phyloP scores from a whole-genome alignment of 805 yeast species.

The Cyberlindnera mississippiensis region DNA sequence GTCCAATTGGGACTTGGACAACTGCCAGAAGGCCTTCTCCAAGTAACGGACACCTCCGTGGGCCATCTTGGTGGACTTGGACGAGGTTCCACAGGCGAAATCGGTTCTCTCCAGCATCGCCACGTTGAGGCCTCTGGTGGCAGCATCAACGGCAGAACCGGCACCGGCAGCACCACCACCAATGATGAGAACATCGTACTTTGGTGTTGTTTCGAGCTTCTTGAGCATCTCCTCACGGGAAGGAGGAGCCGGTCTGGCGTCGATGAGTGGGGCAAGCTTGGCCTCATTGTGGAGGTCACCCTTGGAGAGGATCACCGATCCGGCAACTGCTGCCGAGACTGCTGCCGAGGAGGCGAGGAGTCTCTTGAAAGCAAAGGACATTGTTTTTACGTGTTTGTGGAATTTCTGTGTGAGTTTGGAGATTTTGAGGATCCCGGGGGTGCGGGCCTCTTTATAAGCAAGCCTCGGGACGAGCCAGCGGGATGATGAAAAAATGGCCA shows the following conservation, averaged over 20 bases:
- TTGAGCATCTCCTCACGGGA: conserved; percentile 49
- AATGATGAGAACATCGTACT: conserved; percentile 77
- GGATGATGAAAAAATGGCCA: neutral
- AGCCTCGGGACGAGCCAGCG: neutral
- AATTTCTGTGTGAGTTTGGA: no score
- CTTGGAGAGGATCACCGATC: conserved; percentile 13
- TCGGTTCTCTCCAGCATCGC: conserved; percentile 84
- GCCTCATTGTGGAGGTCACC: conserved; percentile 20
- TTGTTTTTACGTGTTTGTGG: conserved; percentile 1
- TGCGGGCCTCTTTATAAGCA: neutral
- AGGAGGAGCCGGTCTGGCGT: conserved; percentile 48
- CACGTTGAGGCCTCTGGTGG: conserved; percentile 85
- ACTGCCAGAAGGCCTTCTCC: conserved; percentile 91
- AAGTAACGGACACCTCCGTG: conserved; percentile 96
- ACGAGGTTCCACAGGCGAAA: conserved; percentile 89
- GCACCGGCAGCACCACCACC: conserved; percentile 98
- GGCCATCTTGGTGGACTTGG: conserved; percentile 93
- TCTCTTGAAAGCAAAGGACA: conserved; percentile 28
- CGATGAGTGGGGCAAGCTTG: conserved; percentile 35
- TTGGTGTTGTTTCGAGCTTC: conserved; percentile 44
- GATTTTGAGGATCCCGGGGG: neutral
- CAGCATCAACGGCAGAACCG: conserved; percentile 90
- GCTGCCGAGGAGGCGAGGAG: conserved; percentile 25
- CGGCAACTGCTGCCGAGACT: conserved; percentile 19
- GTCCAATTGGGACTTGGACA: conserved; percentile 85